phyloP scores from a whole-genome alignment of 176 grass and related monocot species.

The Chrysopogon serrulatus region DNA sequence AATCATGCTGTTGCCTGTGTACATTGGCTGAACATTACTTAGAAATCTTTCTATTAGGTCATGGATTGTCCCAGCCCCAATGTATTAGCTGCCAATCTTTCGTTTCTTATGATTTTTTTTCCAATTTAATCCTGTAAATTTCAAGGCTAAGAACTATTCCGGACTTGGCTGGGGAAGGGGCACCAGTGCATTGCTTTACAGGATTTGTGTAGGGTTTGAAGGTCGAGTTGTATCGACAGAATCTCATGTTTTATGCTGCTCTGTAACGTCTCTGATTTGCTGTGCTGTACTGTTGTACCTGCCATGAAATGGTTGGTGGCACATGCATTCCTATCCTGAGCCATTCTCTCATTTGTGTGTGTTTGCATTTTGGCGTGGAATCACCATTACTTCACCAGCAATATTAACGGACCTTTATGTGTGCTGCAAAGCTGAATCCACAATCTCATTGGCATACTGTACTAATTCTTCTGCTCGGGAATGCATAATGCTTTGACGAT shows the following conservation, averaged over 20 bases:
- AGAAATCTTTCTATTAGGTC: not conserved
- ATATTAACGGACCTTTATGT: not conserved
- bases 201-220: not conserved
- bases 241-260: not conserved
- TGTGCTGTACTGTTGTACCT: not conserved
- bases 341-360: not conserved
- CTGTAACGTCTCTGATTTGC: not conserved
- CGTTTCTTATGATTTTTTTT: not conserved
- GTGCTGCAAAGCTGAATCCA: no score
- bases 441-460: no score
- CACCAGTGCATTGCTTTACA: not conserved
- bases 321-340: not conserved
- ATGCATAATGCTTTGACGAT: no score
- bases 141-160: not conserved
- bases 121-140: conserved; percentile 22
- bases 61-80: not conserved
- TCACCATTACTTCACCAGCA: not conserved
- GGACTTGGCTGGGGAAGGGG: not conserved
- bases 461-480: no score
- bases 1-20: not conserved
- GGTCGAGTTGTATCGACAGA: conserved; percentile 1
- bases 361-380: not conserved
- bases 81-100: not conserved
- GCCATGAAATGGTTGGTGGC: not conserved
- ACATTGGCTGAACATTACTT: conserved; percentile 1